phyloP scores from a whole-genome alignment of 2,329 filamentous ascomycete genomes.

The Amylocarpus encephaloides region DNA sequence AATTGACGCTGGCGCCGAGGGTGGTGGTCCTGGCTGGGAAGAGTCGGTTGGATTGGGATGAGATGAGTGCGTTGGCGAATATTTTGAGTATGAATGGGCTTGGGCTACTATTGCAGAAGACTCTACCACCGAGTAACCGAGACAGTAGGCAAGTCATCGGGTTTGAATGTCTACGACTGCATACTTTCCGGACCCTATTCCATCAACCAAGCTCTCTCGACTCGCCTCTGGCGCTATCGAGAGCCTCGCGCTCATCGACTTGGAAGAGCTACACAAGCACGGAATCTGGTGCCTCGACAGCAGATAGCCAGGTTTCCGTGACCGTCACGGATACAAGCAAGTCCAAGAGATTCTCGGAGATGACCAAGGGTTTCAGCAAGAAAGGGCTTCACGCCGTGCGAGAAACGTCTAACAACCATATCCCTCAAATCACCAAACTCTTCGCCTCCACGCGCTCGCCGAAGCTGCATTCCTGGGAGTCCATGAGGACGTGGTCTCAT shows the following conservation, averaged over 20 bases:
- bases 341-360: neutral
- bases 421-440: conserved; percentile 3
- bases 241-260: conserved; percentile 1
- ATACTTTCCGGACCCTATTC: conserved; percentile 5
- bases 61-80: conserved; percentile 5
- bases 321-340: neutral
- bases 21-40: conserved; percentile 5
- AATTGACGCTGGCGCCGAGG: conserved; percentile 4
- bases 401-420: neutral
- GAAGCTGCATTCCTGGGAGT: conserved; percentile 5
- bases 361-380: neutral
- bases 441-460: conserved; percentile 6
- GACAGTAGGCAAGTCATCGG: conserved; percentile 5
- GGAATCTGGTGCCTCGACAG: neutral
- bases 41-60: conserved; percentile 5
- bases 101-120: conserved; percentile 1
- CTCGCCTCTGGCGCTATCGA: neutral
- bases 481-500: conserved; percentile 4
- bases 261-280: neutral
- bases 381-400: conserved; percentile 4
- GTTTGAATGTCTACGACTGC: conserved; percentile 6
- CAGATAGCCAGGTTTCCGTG: neutral
- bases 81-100: conserved; percentile 7
- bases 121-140: neutral
- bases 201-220: neutral